Evolutionary conservation across 1,284 basidiomycete genomes (phyloP).

Genomic region (Ceratobasidium sp.): DNA sequence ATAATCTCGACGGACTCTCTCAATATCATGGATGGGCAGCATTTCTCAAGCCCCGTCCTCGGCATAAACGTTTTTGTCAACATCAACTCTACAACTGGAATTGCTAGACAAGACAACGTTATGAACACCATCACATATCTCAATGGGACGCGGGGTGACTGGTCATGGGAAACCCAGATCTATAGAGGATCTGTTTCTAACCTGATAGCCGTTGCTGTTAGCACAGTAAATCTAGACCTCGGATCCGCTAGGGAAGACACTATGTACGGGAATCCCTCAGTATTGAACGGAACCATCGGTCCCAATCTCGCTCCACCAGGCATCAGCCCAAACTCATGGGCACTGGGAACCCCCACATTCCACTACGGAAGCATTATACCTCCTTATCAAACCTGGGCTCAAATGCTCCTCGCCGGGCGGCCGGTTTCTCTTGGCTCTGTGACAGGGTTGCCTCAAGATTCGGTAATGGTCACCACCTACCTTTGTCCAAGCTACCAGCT

Average conservation of each 20-base stretch:
- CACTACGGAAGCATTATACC: slow-evolving; percentile 15
- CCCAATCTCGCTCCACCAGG: background rate
- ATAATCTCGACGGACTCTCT: slow-evolving; percentile 10
- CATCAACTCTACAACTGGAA: background rate
- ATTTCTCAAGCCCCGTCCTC: background rate
- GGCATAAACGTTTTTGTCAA: background rate
- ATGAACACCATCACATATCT: background rate
- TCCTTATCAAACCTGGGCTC: slow-evolving; percentile 33
- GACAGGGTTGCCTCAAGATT: background rate
- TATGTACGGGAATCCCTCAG: slow-evolving; percentile 12
- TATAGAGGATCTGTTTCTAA: background rate
- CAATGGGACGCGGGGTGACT: background rate
- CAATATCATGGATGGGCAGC: background rate
- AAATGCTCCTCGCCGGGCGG: slow-evolving; percentile 10
- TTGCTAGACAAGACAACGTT: too few relatives aligned
- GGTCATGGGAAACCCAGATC: background rate
- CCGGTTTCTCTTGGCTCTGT: background rate
- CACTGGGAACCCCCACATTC: background rate
- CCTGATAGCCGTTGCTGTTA: background rate
- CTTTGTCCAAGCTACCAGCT: slow-evolving; percentile 37
- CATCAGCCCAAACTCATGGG: background rate
- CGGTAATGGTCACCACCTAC: slow-evolving; percentile 15
- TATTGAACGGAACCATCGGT: background rate
- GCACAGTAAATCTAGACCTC: slow-evolving; percentile 27
- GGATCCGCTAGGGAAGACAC: too few relatives aligned